Evolutionary conservation across 306 rosid species (phyloP).

Genomic region (Potentilla sterilis): DNA sequence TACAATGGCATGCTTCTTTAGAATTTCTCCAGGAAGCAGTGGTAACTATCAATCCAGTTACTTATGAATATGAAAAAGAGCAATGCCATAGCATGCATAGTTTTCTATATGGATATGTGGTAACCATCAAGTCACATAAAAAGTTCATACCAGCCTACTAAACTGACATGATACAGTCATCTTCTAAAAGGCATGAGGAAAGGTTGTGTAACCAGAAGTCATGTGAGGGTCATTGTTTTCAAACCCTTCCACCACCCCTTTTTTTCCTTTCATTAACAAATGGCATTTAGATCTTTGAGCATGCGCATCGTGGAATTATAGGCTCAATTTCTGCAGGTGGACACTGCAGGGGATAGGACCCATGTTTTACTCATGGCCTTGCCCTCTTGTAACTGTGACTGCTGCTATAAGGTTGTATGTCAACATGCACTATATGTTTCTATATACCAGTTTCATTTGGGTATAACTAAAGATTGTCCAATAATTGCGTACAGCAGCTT

Average conservation of each 20-base stretch:
- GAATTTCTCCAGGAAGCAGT: background rate
- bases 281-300: background rate
- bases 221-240: background rate
- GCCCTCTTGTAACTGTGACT: background rate
- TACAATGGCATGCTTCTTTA: background rate
- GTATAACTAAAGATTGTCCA: background rate
- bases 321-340: background rate
- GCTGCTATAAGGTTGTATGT: background rate
- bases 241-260: background rate
- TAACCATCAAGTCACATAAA: background rate
- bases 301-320: background rate
- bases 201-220: background rate
- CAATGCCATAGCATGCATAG: background rate
- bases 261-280: background rate
- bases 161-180: background rate
- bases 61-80: background rate
- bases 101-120: background rate
- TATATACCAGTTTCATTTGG: background rate
- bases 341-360: background rate
- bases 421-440: background rate
- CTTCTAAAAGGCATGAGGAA: background rate
- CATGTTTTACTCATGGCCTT: background rate
- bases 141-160: background rate
- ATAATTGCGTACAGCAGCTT: background rate
- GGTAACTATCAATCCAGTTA: background rate